These are phyloP conservation scores for Jatropha multifida DNA, from an alignment of 441 rosid genomes.

Conservation along the genomic window DNA sequence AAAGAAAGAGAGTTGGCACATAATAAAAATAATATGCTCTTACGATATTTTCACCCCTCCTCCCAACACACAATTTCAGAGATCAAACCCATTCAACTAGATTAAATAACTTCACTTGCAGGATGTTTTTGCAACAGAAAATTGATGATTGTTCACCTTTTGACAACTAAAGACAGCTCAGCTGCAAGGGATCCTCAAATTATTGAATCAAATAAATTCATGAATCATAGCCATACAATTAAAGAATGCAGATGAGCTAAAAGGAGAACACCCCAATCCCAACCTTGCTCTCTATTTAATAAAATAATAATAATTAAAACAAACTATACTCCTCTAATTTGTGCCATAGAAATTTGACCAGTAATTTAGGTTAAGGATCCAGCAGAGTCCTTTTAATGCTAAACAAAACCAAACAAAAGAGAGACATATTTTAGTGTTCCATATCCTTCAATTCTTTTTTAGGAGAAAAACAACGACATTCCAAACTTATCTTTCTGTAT, in stretches of 20 bases:
- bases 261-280: background rate
- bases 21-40: no score
- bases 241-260: background rate
- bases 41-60: no score
- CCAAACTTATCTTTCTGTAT: no score
- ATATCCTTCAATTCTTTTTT: background rate
- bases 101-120: background rate
- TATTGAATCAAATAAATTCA: background rate
- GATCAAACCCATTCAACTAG: background rate
- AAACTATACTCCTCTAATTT: background rate
- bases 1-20: background rate
- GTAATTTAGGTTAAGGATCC: background rate
- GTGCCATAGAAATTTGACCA: background rate
- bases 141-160: background rate
- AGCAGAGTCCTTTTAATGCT: no score
- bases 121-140: background rate
- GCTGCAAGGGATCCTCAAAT: background rate
- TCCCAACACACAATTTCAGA: no score
- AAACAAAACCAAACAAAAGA: conserved; percentile 8
- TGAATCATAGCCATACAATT: background rate
- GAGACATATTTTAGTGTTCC: no score
- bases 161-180: background rate
- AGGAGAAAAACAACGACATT: background rate
- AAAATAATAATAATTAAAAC: background rate
- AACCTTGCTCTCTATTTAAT: background rate